These are phyloP conservation scores for Toxicodendron radicans DNA, from an alignment of 345 rosid genomes.

Conservation along the genomic window DNA sequence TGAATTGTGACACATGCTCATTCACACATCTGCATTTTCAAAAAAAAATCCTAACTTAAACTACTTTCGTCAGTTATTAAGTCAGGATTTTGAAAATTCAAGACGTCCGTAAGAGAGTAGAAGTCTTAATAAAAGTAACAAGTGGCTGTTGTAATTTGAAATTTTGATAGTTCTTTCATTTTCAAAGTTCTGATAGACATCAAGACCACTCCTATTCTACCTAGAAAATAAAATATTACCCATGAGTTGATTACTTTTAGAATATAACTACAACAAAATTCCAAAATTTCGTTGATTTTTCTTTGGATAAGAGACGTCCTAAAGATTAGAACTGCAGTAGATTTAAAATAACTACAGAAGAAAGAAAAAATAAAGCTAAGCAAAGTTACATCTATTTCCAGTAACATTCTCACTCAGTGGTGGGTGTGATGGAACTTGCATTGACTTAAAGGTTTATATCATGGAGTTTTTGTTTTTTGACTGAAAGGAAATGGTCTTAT, in stretches of 20 bases:
- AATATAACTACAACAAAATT: not conserved
- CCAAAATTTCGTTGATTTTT: not conserved
- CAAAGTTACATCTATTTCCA: not conserved
- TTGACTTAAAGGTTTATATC: not conserved
- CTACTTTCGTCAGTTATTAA: too few relatives aligned
- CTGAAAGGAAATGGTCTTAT: not conserved
- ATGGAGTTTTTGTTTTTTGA: not conserved
- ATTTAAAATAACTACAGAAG: not conserved
- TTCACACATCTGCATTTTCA: too few relatives aligned
- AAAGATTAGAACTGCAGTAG: not conserved
- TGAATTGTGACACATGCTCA: not conserved
- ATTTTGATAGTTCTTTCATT: not conserved
- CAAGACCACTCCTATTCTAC: not conserved
- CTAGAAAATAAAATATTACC: not conserved
- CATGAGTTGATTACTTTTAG: not conserved
- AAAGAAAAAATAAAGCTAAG: not conserved
- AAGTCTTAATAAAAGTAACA: too few relatives aligned
- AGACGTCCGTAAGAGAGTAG: too few relatives aligned
- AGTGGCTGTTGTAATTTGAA: too few relatives aligned
- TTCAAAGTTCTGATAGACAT: not conserved
- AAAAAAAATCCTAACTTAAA: too few relatives aligned
- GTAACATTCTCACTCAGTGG: not conserved
- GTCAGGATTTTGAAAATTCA: too few relatives aligned
- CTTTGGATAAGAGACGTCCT: not conserved
- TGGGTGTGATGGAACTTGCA: constrained; percentile 1